Evolutionary conservation across 495 filamentous ascomycete genomes (phyloP), one percentile per base, ranked within the genome.

Genomic region (Lasiosphaeria ovina): DNA sequence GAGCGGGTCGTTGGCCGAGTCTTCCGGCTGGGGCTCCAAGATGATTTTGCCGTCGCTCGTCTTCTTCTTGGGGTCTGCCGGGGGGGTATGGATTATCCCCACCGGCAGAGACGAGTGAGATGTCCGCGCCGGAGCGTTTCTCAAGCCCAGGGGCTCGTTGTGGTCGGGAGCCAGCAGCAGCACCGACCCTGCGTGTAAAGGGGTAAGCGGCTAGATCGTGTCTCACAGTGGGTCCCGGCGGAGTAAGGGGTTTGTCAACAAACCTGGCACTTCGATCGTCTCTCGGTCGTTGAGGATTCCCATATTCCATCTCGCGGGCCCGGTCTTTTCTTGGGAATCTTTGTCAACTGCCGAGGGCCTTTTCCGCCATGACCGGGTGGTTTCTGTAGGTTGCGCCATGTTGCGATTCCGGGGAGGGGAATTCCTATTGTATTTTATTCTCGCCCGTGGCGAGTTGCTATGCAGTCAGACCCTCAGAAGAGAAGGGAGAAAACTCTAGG

Each of bases 231-330:
- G 24, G 33, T 40, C 4, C 33, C 14, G 38, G 12, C 9, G 9
- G 55, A n/a, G 10, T 24, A 33, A 36, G 45, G 10, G 12, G 31
- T 54, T 51, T 8, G 42, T 31, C 17, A 36, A 74, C 83, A 61
- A 76, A 93, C 93, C 93, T 65, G 93, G 94, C 24, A 98, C 94
- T 76, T 96, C 90, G 42, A 95, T 89, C 0, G 93, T 97, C 53
- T 87, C 74, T 58, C 70, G 82, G 65, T 96, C 91, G 69, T 92
- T 93, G 40, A 97, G 71, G 17, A 98, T 88, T 42, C 93, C 93
- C 76, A 97, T 78, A 7, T 81, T 90, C 81, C 89, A 91, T 76
- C 85, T 74, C 3, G 70, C 55, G 31, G 61, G 72, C 10, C 60
- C 59, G 2, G 51, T 8, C 52, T 62, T 66, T 33, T 58, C 61